Base-by-base conservation (phyloP, 2,329 filamentous ascomycete species). In the Rugonectria rugulosa region DNA sequence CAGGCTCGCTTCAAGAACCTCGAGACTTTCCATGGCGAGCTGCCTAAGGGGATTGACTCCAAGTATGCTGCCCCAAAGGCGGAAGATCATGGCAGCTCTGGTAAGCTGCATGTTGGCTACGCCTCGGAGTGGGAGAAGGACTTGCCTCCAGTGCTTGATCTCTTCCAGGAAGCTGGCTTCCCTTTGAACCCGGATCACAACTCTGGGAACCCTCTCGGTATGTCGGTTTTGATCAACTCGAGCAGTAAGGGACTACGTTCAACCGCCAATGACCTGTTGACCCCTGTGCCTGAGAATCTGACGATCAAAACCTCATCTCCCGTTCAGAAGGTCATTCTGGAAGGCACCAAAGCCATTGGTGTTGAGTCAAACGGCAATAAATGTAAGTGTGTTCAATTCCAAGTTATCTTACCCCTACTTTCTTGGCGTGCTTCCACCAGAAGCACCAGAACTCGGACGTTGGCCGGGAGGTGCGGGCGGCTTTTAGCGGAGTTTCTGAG, bases 161-260 rank as follows among this genome's bases (percentile, higher is more conserved):
- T 77, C 6, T 81, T 82, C 34, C 74, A 81, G 53, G 67, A 81
- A 31, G 73, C 76, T 20, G 83, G 83, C 0, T 73, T 79, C 29
- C 70, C 76, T 0, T 59, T 78, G 15, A 86, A 86, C 56, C 73
- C 74, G 0, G 84, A 87, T 59, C 76, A 83, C 32, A 87, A 87
- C 58, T 81, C 79, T 7, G 85, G 85, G 0, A 77, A 87, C 62
- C 83, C 82, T 0, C 73, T 86, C 24, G 85, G 85, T 4, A 78
- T 87, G 70, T 77, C 77, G 2, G 69, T 80, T 37, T 64, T 76
- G 14, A 78, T 82, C 58, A 80, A 78, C 41, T 83, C 82, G 10
- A 74, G 79, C n/a, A 64, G 74, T 21, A 71, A 77, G 7, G 83
- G 82, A 1, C 44, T 74, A 8, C 73, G 83, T 15, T 78, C 77